Conservation (phyloP, 2,329 filamentous ascomycete genomes). For the Arthrinium phaeospermum region DNA sequence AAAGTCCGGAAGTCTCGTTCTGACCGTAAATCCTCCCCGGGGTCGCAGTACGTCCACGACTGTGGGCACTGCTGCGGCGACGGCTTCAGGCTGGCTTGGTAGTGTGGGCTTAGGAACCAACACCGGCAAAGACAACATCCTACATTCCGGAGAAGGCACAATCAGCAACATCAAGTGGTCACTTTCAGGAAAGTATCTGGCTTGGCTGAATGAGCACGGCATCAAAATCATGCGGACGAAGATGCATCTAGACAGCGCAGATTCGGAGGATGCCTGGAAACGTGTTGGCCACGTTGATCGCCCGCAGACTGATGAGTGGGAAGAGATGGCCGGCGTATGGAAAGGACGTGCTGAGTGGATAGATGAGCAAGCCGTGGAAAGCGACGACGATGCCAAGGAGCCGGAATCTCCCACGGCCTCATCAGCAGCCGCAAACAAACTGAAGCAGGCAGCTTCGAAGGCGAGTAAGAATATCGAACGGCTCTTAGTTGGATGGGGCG, state of each 20-base stretch:
- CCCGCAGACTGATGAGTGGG: conserved; percentile 86
- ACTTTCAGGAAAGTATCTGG: conserved; percentile 86
- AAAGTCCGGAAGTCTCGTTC: conserved; percentile 81
- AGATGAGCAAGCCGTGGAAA: conserved; percentile 79
- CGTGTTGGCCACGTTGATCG: conserved; percentile 90
- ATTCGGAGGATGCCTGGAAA: conserved; percentile 89
- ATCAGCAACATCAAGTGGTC: conserved; percentile 97
- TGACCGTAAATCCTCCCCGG: conserved; percentile 80
- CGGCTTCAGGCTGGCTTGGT: conserved; percentile 89
- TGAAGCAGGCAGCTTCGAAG: conserved; percentile 55
- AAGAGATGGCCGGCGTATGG: conserved; percentile 96
- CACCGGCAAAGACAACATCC: conserved; percentile 80
- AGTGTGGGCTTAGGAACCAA: conserved; percentile 81
- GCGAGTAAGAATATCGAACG: conserved; percentile 68
- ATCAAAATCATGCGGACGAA: conserved; percentile 98
- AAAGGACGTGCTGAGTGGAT: conserved; percentile 93
- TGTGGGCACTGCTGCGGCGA: conserved; percentile 78
- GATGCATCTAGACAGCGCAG: conserved; percentile 75
- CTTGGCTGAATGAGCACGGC: conserved; percentile 95
- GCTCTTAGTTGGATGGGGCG: conserved; percentile 92
- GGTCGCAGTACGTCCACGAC: conserved; percentile 90
- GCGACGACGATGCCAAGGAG: conserved; percentile 63
- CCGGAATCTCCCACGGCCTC: conserved; percentile 39
- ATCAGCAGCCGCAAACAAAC: conserved; percentile 53
- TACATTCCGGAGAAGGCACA: conserved; percentile 90